These are phyloP conservation scores for Meyerozyma sp. DNA, from an alignment of 1,139 yeast genomes.

Conservation along the genomic window DNA sequence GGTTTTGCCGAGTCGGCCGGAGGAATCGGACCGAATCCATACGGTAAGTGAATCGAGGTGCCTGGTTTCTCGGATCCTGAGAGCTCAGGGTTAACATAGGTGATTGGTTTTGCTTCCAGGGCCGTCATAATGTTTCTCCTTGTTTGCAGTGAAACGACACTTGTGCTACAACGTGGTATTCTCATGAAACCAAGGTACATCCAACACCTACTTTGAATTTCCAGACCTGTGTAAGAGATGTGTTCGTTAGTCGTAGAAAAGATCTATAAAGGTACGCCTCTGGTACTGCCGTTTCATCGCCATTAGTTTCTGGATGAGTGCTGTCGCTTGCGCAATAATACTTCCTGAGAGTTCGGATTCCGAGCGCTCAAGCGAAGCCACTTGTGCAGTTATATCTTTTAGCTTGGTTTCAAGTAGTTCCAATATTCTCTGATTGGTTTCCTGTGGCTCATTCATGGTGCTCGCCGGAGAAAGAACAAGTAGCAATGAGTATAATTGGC, in stretches of 20 bases:
- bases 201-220: not conserved
- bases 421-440: not conserved
- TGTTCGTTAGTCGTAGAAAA: not conserved
- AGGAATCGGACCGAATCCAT: conserved; percentile 45
- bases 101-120: conserved; percentile 5
- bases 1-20: conserved; percentile 15
- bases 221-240: no score
- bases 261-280: not conserved
- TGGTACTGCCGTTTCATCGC: not conserved
- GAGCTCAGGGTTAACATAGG: conserved; percentile 14
- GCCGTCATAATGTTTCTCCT: conserved; percentile 6
- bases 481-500: not conserved
- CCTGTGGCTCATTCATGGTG: not conserved
- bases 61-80: conserved; percentile 19
- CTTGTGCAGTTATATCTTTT: not conserved
- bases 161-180: not conserved
- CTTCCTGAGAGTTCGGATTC: not conserved
- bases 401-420: not conserved
- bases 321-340: not conserved
- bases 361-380: not conserved
- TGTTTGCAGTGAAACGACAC: not conserved
- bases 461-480: not conserved
- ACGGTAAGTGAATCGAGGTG: conserved; percentile 33
- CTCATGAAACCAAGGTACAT: not conserved
- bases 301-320: not conserved